phyloP scores from a whole-genome alignment of 345 rosid species.

The Aquilaria sinensis region DNA sequence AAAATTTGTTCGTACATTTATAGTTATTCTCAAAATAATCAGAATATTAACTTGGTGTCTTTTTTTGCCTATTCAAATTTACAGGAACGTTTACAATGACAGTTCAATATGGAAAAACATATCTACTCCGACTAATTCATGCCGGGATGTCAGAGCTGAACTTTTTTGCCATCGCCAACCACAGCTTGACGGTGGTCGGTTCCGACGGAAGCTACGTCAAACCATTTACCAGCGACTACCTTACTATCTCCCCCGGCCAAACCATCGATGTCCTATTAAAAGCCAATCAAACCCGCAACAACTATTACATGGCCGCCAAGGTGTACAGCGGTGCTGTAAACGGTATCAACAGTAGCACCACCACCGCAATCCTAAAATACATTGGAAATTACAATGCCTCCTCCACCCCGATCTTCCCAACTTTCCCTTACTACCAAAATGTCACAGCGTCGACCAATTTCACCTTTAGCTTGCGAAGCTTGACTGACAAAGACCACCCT shows the following conservation, averaged over 20 bases:
- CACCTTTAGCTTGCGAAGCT: slow-evolving; percentile 2
- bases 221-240: slow-evolving; percentile 13
- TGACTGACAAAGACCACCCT: slow-evolving; percentile 15
- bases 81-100: background rate
- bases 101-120: slow-evolving; percentile 19
- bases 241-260: slow-evolving; percentile 23
- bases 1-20: no score
- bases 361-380: slow-evolving; percentile 37
- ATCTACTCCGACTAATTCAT: slow-evolving; percentile 24
- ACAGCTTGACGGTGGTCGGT: slow-evolving; percentile 27
- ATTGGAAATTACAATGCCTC: slow-evolving; percentile 8
- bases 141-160: slow-evolving; percentile 16
- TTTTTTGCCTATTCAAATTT: background rate
- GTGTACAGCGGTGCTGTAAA: background rate
- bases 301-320: slow-evolving; percentile 25
- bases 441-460: slow-evolving; percentile 2
- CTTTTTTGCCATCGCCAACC: slow-evolving; percentile 22
- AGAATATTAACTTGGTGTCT: no score
- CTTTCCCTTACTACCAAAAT: slow-evolving; percentile 6
- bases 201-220: slow-evolving; percentile 25
- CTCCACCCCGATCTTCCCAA: slow-evolving; percentile 5
- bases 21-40: no score
- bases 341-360: slow-evolving; percentile 3
- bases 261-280: slow-evolving; percentile 25
- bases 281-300: slow-evolving; percentile 11